phyloP scores from a whole-genome alignment of 2,329 filamentous ascomycete genomes.

The Phaeosphaeriaceae sp. region DNA sequence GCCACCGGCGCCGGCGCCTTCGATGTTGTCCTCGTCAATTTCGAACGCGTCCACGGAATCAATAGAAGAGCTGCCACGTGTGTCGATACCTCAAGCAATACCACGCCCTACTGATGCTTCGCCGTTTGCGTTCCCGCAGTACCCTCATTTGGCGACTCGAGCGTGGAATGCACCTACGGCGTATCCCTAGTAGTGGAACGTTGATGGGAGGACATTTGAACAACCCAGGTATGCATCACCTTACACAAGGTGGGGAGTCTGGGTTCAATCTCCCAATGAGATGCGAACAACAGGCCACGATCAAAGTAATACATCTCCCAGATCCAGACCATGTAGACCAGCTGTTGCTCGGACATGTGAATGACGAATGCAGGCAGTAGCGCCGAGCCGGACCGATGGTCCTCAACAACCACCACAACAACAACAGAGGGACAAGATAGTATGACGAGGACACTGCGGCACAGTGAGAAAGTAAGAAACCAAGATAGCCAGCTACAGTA shows the following conservation, averaged over 20 bases:
- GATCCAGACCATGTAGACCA: neutral
- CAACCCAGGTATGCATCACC: conserved; percentile 29
- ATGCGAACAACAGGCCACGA: conserved; percentile 12
- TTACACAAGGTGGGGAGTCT: conserved; percentile 5
- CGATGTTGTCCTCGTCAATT: conserved; percentile 14
- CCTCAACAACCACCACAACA: too few relatives aligned
- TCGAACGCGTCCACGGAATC: conserved; percentile 14
- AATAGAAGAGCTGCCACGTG: conserved; percentile 29
- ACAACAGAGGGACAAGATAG: neutral
- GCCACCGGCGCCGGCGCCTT: neutral
- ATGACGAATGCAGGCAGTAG: neutral
- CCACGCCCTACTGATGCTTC: conserved; percentile 9
- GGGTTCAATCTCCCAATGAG: conserved; percentile 6
- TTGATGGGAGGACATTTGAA: conserved; percentile 1
- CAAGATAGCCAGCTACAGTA: neutral
- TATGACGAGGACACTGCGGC: neutral
- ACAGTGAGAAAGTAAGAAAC: neutral
- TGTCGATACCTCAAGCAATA: conserved; percentile 19
- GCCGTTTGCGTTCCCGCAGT: conserved; percentile 16
- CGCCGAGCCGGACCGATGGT: neutral
- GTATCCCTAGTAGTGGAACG: conserved; percentile 21
- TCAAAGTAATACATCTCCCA: conserved; percentile 32
- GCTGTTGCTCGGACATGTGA: too few relatives aligned
- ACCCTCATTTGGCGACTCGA: conserved; percentile 9
- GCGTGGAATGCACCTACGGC: conserved; percentile 15